phyloP scores from a whole-genome alignment of 257 asterid genomes.

The Solanum appendiculatum region DNA sequence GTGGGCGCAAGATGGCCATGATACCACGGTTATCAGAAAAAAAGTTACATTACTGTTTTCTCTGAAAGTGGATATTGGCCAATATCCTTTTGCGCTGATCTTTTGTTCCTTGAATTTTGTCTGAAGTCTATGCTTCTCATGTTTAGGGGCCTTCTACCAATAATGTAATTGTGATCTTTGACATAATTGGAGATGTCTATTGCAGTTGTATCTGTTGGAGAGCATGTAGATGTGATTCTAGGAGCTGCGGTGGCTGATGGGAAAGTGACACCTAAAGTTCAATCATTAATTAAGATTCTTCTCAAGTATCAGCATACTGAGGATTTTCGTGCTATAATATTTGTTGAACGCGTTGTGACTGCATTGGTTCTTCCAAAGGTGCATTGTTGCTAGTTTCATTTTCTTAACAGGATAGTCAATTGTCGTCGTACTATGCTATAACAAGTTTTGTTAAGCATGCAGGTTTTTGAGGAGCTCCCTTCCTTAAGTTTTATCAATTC shows the following conservation, averaged over 20 bases:
- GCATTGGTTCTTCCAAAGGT: slow-evolving; percentile 99
- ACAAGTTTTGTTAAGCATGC: slow-evolving; percentile 16
- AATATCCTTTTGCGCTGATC: not conserved
- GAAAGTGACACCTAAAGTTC: slow-evolving; percentile 99
- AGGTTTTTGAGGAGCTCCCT: slow-evolving; percentile 93
- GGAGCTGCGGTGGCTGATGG: slow-evolving; percentile 99
- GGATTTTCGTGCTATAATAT: slow-evolving; percentile 95
- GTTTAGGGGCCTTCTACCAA: not conserved
- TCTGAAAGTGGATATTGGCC: not conserved
- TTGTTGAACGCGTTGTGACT: slow-evolving; percentile 95
- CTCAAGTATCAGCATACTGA: slow-evolving; percentile 81
- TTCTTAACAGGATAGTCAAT: not conserved
- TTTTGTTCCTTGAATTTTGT: not conserved
- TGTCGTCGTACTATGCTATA: slow-evolving; percentile 9
- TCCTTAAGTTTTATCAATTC: slow-evolving; percentile 81
- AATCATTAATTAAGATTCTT: slow-evolving; percentile 85
- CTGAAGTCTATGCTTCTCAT: not conserved
- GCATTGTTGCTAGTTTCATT: not conserved
- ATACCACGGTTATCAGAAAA: not conserved
- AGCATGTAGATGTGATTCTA: slow-evolving; percentile 87
- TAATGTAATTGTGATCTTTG: not conserved
- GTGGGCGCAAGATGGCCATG: not conserved
- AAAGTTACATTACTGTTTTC: not conserved
- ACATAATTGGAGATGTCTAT: slow-evolving; percentile 5
- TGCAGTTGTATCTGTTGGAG: slow-evolving; percentile 95